phyloP scores from a whole-genome alignment of 352 stramenopile genomes.

The Achlya hypogyna region DNA sequence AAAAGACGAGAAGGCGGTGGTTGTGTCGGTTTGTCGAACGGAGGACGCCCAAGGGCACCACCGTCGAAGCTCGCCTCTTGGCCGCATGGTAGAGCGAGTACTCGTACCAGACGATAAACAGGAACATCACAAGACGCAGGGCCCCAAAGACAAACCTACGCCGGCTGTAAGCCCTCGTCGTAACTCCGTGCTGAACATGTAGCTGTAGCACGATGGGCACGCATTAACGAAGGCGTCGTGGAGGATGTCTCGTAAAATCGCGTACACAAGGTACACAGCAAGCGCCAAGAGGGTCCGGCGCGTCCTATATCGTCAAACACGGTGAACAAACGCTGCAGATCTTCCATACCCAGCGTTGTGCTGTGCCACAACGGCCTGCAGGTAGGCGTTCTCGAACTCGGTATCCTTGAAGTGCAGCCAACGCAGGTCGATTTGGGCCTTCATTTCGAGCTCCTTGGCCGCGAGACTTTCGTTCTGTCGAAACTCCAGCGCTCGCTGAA shows the following conservation, averaged over 20 bases:
- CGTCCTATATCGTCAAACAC: background rate
- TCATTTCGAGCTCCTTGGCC: constrained; percentile 28
- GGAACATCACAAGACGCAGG: background rate
- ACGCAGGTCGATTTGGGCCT: constrained; percentile 46
- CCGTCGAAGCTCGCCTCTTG: background rate
- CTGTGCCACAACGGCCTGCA: constrained; percentile 47
- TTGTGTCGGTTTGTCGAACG: background rate
- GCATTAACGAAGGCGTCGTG: background rate
- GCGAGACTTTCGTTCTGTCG: background rate
- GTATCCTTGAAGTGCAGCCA: constrained; percentile 56
- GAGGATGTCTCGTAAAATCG: background rate
- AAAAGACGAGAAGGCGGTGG: background rate
- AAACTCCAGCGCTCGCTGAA: background rate
- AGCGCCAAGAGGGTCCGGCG: background rate
- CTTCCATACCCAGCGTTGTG: constrained; percentile 41
- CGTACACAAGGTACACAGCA: background rate
- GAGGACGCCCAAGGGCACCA: background rate
- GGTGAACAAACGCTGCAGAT: background rate
- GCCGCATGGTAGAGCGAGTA: background rate
- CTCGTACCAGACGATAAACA: background rate
- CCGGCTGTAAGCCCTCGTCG: background rate
- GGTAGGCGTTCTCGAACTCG: constrained; percentile 67
- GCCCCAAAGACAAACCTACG: background rate
- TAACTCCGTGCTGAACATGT: background rate
- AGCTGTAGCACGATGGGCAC: background rate